Conservation (phyloP, 2,329 filamentous ascomycete species). For the Chrysoporthe cubensis region DNA sequence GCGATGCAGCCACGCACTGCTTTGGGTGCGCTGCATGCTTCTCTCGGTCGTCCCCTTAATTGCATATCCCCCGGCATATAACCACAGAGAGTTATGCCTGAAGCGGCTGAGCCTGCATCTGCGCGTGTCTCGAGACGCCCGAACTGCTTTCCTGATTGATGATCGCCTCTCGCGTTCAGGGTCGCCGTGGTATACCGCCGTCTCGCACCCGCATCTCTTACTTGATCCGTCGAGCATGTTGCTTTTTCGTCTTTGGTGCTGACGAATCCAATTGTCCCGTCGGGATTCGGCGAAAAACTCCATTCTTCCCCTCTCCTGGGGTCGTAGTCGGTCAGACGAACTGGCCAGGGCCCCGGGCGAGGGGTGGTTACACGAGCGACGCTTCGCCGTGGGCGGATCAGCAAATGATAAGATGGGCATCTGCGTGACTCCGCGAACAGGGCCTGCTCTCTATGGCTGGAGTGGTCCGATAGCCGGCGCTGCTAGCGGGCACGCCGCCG, state of each 20-base stretch:
- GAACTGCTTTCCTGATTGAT: background rate
- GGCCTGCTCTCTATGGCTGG: background rate
- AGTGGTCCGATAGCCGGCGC: background rate
- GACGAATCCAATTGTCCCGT: too few relatives aligned
- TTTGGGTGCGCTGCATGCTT: background rate
- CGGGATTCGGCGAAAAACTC: background rate
- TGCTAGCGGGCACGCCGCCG: background rate
- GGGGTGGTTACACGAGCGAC: background rate
- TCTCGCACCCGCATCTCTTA: too few relatives aligned
- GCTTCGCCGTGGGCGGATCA: background rate
- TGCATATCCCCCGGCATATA: background rate
- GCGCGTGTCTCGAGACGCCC: background rate
- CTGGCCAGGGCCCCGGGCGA: background rate
- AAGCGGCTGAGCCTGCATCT: background rate
- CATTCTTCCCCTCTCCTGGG: background rate
- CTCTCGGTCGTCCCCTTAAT: background rate
- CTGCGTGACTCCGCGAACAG: background rate
- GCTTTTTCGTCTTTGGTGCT: too few relatives aligned
- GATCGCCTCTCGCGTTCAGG: too few relatives aligned
- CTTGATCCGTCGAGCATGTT: too few relatives aligned
- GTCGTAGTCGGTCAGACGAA: background rate
- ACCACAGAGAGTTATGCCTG: too few relatives aligned
- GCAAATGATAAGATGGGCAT: background rate
- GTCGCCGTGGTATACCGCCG: too few relatives aligned
- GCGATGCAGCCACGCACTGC: background rate